A percentile compares a stretch with the other conserved stretches of the same genome.
These are phyloP conservation scores for Teunomyces funiuensis DNA, from an alignment of 805 yeast species.

Conservation along the genomic window DNA sequence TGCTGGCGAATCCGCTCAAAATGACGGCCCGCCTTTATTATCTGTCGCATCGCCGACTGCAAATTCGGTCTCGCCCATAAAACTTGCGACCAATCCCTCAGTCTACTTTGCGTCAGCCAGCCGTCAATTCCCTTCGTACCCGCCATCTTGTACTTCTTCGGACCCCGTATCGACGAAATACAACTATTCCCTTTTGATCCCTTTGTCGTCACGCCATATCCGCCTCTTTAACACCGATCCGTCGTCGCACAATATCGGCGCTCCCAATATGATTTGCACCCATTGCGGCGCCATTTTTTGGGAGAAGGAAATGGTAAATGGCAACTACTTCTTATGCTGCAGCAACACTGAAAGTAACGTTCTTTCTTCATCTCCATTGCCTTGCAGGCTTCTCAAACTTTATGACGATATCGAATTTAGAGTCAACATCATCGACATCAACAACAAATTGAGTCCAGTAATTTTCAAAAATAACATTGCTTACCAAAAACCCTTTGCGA, in stretches of 20 bases:
- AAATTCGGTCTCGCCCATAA: neutral
- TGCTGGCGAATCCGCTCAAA: too few relatives aligned
- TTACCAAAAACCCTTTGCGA: neutral
- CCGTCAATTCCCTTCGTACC: neutral
- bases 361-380: neutral
- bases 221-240: neutral
- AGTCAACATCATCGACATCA: neutral
- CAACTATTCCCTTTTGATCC: neutral
- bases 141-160: neutral
- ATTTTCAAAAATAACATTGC: neutral
- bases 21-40: neutral
- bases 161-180: neutral
- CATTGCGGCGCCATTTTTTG: conserved; percentile 2
- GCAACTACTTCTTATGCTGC: neutral
- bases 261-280: conserved; percentile 1
- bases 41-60: neutral
- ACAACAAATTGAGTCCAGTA: conserved; percentile 1
- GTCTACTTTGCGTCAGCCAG: neutral
- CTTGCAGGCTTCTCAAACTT: neutral
- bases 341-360: neutral
- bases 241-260: neutral
- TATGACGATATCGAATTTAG: neutral
- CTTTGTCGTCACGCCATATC: neutral
- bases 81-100: neutral
- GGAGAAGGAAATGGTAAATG: neutral